These are phyloP conservation scores for Microthlaspi erraticum DNA, from an alignment of 345 rosid species.

Conservation along the genomic window DNA sequence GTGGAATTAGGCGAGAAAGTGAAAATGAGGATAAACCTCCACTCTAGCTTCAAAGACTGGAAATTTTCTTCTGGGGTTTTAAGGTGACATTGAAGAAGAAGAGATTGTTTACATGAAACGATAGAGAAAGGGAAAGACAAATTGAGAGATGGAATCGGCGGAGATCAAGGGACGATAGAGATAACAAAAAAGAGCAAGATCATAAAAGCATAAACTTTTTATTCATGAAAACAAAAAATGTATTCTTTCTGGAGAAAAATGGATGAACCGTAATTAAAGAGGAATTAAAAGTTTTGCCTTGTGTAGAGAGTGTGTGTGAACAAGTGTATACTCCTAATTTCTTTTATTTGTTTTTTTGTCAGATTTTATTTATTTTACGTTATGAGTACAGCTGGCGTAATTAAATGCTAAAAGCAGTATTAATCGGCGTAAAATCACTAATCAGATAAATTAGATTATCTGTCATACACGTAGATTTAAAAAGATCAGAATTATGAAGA, in stretches of 20 bases:
- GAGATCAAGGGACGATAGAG: conserved; percentile 41
- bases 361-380: neutral
- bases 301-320: neutral
- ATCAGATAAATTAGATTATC: conserved; percentile 15
- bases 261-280: conserved; percentile 24
- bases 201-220: conserved; percentile 37
- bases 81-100: conserved; percentile 40
- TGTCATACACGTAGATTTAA: conserved; percentile 5
- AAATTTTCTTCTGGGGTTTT: conserved; percentile 34
- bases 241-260: conserved; percentile 29
- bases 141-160: conserved; percentile 43
- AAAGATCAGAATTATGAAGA: conserved; percentile 2
- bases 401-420: neutral
- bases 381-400: conserved; percentile 29
- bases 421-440: neutral
- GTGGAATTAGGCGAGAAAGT: conserved; percentile 12
- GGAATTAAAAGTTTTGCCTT: conserved; percentile 25
- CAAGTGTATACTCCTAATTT: neutral
- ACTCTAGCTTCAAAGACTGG: neutral
- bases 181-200: conserved; percentile 3
- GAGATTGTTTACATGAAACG: neutral
- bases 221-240: neutral
- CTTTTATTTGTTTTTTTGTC: neutral
- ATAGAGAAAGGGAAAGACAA: conserved; percentile 24
- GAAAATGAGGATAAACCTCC: neutral